phyloP scores from a whole-genome alignment of 345 rosid species.

The Arabidopsis suecica region DNA sequence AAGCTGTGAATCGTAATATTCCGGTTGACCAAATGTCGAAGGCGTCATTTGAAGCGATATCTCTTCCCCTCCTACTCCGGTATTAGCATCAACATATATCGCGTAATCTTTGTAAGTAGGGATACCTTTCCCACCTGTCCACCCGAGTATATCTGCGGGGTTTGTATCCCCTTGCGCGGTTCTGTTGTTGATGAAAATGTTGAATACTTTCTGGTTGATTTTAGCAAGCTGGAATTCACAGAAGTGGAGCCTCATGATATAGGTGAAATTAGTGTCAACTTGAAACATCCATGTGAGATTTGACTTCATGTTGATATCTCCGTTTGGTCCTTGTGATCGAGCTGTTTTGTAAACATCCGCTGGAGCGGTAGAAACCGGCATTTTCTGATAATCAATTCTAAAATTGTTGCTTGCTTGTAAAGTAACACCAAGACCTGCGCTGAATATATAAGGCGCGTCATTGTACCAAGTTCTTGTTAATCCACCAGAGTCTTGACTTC shows the following conservation, averaged over 20 bases:
- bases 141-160: conserved; percentile 64
- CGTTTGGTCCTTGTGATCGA: conserved; percentile 59
- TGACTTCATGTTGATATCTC: conserved; percentile 49
- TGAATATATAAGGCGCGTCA: conserved; percentile 62
- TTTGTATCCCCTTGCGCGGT: conserved; percentile 51
- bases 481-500: conserved; percentile 60
- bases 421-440: conserved; percentile 57
- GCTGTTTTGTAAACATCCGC: conserved; percentile 63
- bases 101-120: conserved; percentile 69
- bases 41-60: conserved; percentile 63
- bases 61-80: conserved; percentile 51
- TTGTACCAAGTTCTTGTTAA: conserved; percentile 74
- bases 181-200: conserved; percentile 70
- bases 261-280: conserved; percentile 71
- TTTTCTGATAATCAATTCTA: conserved; percentile 46
- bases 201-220: conserved; percentile 67
- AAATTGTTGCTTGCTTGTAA: conserved; percentile 27
- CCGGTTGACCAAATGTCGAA: conserved; percentile 46
- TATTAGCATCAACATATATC: conserved; percentile 45
- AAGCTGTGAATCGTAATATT: conserved; percentile 57
- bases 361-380: conserved; percentile 60
- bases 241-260: conserved; percentile 76
- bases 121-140: conserved; percentile 54
- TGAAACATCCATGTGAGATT: conserved; percentile 80
- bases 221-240: conserved; percentile 58